Evolutionary conservation across 2,329 filamentous ascomycete species (phyloP).

Genomic region (Lomentospora prolificans): DNA sequence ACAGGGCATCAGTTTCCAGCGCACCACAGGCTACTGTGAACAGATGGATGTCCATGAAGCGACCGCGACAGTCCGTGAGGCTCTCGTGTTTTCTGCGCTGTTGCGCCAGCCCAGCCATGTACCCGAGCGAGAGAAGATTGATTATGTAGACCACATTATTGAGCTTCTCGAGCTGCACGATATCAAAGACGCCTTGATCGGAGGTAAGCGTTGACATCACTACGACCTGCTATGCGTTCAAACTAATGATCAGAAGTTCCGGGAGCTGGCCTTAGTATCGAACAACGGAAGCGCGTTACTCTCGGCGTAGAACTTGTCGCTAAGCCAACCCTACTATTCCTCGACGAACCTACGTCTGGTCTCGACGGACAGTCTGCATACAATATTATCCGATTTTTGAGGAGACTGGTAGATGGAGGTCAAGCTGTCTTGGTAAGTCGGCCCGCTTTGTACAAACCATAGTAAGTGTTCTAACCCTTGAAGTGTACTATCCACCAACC

Average conservation of each 20-base stretch:
- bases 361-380: conserved; percentile 25
- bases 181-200: conserved; percentile 55
- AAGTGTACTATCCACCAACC: conserved; percentile 53
- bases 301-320: conserved; percentile 64
- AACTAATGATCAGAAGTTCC: conserved; percentile 5
- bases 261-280: conserved; percentile 37
- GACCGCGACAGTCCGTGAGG: conserved; percentile 56
- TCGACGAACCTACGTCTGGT: conserved; percentile 54
- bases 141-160: conserved; percentile 58
- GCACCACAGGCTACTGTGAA: conserved; percentile 59
- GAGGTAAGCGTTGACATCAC: conserved; percentile 28
- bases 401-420: conserved; percentile 46
- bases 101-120: conserved; percentile 51
- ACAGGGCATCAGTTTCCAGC: conserved; percentile 51
- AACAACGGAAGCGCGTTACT: conserved; percentile 53
- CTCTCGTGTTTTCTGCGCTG: conserved; percentile 57
- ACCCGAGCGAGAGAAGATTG: conserved; percentile 49
- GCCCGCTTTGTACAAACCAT: not conserved
- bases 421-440: conserved; percentile 43
- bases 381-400: conserved; percentile 32
- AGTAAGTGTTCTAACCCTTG: too few relatives aligned
- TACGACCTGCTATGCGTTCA: conserved; percentile 25
- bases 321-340: conserved; percentile 56
- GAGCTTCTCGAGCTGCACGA: conserved; percentile 54
- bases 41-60: conserved; percentile 60